These are phyloP conservation scores for Exophiala alcalophila DNA, from an alignment of 2,329 filamentous ascomycete genomes.

Conservation along the genomic window DNA sequence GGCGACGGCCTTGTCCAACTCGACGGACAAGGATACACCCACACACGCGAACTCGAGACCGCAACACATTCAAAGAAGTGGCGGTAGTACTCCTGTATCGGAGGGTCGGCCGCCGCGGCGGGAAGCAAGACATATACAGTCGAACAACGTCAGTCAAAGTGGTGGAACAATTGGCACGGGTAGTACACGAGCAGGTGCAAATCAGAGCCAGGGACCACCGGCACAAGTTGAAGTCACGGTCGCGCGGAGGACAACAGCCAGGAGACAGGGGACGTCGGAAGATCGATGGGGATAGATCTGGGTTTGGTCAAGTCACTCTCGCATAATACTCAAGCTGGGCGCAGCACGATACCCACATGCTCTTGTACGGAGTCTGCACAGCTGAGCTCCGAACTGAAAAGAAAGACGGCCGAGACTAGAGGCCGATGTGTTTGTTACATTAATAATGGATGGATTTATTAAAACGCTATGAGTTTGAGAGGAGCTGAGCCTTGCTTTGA, in stretches of 20 bases:
- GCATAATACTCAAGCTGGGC: too few species aligned
- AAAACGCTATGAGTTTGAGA: too few species aligned
- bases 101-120: slow-evolving; percentile 21
- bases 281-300: slow-evolving; percentile 26
- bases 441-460: too few species aligned
- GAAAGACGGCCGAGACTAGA: too few species aligned
- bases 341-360: too few species aligned
- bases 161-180: slow-evolving; percentile 2
- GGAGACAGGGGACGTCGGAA: slow-evolving; percentile 14
- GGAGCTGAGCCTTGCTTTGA: too few species aligned
- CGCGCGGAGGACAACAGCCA: slow-evolving; percentile 21
- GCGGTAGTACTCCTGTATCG: slow-evolving; percentile 20
- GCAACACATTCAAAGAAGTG: slow-evolving; percentile 20
- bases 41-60: slow-evolving; percentile 1
- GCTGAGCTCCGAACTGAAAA: too few species aligned
- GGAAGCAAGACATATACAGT: slow-evolving; percentile 18
- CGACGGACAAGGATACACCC: slow-evolving; percentile 12
- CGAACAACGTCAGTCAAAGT: slow-evolving; percentile 16
- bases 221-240: slow-evolving; percentile 24
- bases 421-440: too few species aligned
- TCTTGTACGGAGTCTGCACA: too few species aligned
- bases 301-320: too few species aligned
- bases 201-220: slow-evolving; percentile 10
- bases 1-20: slow-evolving; percentile 2
- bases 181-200: slow-evolving; percentile 5